Base-by-base conservation (phyloP, 2,329 filamentous ascomycete species). In the Microdochium nivale region DNA sequence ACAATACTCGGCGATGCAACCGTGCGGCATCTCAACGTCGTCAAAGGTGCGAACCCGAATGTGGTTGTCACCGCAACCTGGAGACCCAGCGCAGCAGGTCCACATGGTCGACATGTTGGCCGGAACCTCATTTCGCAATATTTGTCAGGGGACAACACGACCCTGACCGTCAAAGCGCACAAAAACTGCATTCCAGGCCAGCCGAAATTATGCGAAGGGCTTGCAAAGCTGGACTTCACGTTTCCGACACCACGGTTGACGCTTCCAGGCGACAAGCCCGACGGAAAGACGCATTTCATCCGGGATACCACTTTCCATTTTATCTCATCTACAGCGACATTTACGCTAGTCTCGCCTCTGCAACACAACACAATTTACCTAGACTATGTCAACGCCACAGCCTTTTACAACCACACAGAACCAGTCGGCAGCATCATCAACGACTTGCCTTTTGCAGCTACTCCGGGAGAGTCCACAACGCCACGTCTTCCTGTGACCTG, bases 241-340 rank as follows among this genome's bases (percentile, higher is more conserved):
- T 70, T 96, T 21, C 78, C 83, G 2, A 80, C 89, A 0, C 91
- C 92, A 0, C 78, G 74, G 19, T 70, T 96, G 43, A 72, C 73
- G 1, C 67, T 81, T 1, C 85, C 83, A 16, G 76, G 76, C 24
- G 68, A 71, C 24, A 68, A 72, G 14, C 67, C 70, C 11, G 69
- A 75, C 37, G 69, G 73, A 24, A 69, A 70, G 25, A 70, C 78
- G 0, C 82, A 83, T 57, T 96, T 97, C 66, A 90, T 99, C 59
- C 81, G 86, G 64, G 84, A 89, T 59, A 88, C 91, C 11, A 92
- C 85, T 7, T 84, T 99, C 68, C 90, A 97, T 69, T 69, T 97
- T 50, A 78, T 94, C 56, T 87, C 88, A 16, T 95, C 90, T 0
- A 90, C 90, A 0, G 92, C 92, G 3, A 83, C 86, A 1, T 96